Conservation (phyloP, 208 protist species). For the Acanthamoeba healyi region DNA sequence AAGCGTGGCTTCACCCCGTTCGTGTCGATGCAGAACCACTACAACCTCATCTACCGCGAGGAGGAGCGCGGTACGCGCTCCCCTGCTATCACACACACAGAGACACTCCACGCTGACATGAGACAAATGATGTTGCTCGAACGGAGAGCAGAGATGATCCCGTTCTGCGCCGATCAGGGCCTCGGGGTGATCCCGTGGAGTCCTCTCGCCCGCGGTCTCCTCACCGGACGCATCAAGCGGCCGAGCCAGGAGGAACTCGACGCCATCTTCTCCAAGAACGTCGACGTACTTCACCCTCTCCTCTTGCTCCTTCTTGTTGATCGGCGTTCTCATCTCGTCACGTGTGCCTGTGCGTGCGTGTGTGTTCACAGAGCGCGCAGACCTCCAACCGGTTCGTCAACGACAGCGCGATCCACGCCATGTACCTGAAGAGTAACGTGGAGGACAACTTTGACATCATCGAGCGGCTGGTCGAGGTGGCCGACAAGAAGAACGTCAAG, state of each 20-base stretch:
- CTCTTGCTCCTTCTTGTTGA: no score
- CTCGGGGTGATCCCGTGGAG: constrained; percentile 72
- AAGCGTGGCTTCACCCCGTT: constrained; percentile 53
- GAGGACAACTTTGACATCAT: constrained; percentile 66
- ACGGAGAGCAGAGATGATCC: constrained; percentile 66
- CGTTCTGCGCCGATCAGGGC: constrained; percentile 53
- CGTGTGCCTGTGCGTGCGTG: no score
- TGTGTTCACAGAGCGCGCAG: background rate
- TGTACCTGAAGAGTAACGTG: constrained; percentile 50
- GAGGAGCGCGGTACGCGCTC: constrained; percentile 30
- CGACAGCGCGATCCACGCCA: constrained; percentile 23
- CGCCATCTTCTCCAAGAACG: background rate
- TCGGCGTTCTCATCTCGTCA: no score
- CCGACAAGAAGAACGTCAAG: constrained; percentile 54
- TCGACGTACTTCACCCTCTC: background rate
- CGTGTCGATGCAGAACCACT: constrained; percentile 72
- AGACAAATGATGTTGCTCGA: no score
- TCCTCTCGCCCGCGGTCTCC: constrained; percentile 55
- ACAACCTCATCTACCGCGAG: constrained; percentile 70
- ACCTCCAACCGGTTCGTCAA: constrained; percentile 14
- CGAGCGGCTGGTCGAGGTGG: constrained; percentile 27
- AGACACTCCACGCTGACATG: background rate
- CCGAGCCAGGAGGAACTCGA: background rate
- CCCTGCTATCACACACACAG: background rate
- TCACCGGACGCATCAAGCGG: constrained; percentile 6